Base-by-base conservation (phyloP, 1,284 basidiomycete species). In the Leccinum fuscescens region DNA sequence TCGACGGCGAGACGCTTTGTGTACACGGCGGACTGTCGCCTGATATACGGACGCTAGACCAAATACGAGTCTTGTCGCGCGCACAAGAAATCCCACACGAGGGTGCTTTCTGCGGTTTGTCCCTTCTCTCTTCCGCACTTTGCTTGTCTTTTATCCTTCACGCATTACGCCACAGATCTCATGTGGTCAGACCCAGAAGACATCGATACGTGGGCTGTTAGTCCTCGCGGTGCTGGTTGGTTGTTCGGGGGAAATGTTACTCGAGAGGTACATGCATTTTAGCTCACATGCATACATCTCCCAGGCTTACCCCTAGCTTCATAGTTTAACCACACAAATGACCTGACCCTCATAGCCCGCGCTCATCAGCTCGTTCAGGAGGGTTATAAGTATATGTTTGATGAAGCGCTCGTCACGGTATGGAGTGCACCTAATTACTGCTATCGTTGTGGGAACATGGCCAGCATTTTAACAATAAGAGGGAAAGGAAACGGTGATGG, bases 141-240 rank as follows among this genome's bases (percentile, higher is more conserved):
- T 20, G 22, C 24, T 22, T 7, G n/a, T 29, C 17, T 11, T 31
- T 17, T 9, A 9, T 24, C 0, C 14, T n/a, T 60, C 24, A 58
- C 29, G 29, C 39, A 2, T 33, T 24, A 3, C 9, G 14, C n/a
- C 50, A 3, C 49, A 94, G 94, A 97, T 74, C 82, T 98, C 15
- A 96, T 97, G 93, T 98, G 95, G 95, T 95, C 93, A 24, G 95
- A 98, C 74, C 95, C 96, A 1, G 96, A 98, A 71, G 94, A 98
- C 39, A 89, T 97, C 46, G 93, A 95, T 48, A 93, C 92, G 42
- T 98, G 95, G 96, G 93, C 93, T 3, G 93, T 98, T 42, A 94
- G 92, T 68, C 95, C 96, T 6, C 83, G 95, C 57, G 95, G 96
- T 6, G 96, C 95, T 9, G 96, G 95, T 1, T 98, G 94, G 94